Evolutionary conservation across 306 rosid species (phyloP).

Genomic region (Luffa acutangula): DNA sequence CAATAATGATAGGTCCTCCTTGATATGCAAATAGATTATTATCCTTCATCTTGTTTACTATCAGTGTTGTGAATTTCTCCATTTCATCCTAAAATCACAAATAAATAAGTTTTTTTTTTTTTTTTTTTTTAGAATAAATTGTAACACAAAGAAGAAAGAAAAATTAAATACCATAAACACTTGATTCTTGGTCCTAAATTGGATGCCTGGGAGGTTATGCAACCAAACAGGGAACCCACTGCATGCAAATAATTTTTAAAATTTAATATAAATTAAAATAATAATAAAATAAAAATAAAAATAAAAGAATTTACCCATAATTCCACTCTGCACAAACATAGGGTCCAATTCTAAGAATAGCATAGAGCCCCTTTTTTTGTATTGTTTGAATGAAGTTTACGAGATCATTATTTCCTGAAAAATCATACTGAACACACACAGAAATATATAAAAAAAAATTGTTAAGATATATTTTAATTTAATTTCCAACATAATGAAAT

Average conservation of each 20-base stretch:
- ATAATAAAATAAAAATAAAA: too few species aligned
- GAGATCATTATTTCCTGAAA: conserved; percentile 20
- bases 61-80: background rate
- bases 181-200: conserved; percentile 22
- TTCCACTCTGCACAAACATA: conserved; percentile 44
- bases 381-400: conserved; percentile 22
- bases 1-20: background rate
- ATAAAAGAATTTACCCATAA: conserved; percentile 19
- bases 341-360: conserved; percentile 39
- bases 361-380: conserved; percentile 14
- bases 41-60: background rate
- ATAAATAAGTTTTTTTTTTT: too few species aligned
- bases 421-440: conserved; percentile 25
- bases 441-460: background rate
- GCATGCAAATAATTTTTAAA: background rate
- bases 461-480: background rate
- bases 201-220: conserved; percentile 22
- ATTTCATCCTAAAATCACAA: background rate
- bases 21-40: background rate
- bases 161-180: conserved; percentile 24
- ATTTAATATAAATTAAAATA: background rate
- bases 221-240: conserved; percentile 48
- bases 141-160: background rate
- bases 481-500: too few species aligned
- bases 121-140: background rate